Conservation (phyloP, 257 asterid genomes). For the Solanum peruvianum region DNA sequence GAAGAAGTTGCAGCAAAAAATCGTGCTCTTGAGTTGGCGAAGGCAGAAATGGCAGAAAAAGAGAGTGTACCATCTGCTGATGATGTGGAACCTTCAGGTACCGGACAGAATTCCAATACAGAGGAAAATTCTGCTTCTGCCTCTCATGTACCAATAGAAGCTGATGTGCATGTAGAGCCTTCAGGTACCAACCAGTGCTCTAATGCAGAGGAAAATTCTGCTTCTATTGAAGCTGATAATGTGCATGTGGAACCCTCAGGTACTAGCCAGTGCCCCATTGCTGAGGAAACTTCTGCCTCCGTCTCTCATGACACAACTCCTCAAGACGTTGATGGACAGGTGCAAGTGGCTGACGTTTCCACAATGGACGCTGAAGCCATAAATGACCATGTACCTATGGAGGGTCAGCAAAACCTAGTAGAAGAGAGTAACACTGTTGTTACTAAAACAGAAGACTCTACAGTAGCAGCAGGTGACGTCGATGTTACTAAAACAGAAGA, state of each 20-base stretch:
- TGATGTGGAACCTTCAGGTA: not conserved
- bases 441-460: not conserved
- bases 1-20: slow-evolving; percentile 29
- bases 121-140: not conserved
- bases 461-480: not conserved
- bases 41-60: slow-evolving; percentile 8
- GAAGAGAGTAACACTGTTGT: not conserved
- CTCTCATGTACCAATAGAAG: not conserved
- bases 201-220: not conserved
- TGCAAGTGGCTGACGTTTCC: not conserved
- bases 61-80: not conserved
- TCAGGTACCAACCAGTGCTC: not conserved
- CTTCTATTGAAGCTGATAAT: not conserved
- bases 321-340: not conserved
- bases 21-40: slow-evolving; percentile 7
- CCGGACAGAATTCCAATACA: not conserved
- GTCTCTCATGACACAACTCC: not conserved
- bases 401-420: not conserved
- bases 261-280: not conserved
- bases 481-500: not conserved
- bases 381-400: not conserved
- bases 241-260: not conserved
- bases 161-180: not conserved
- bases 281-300: not conserved
- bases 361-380: not conserved